A percentile compares a stretch with the other conserved stretches of the same genome.
Conservation (phyloP, 768 basidiomycete species). For the Lentinula sp. region DNA sequence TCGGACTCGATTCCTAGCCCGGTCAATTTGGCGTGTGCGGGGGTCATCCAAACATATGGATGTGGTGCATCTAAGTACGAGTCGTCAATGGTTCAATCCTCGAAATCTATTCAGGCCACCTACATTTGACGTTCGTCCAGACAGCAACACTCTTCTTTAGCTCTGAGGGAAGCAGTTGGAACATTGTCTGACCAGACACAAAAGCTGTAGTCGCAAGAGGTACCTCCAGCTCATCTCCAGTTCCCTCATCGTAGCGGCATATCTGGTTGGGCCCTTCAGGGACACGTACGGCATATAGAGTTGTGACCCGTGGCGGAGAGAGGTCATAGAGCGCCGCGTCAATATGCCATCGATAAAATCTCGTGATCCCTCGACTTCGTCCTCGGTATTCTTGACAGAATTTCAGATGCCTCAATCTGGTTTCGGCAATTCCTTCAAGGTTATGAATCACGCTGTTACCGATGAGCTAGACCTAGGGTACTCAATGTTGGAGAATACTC, state of each 20-base stretch:
- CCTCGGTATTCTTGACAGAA: conserved; percentile 36
- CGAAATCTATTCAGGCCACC: too few relatives aligned
- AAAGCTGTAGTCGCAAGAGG: too few relatives aligned
- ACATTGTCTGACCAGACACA: too few relatives aligned
- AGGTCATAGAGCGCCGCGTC: conserved; percentile 47
- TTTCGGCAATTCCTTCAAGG: conserved; percentile 46
- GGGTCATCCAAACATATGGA: too few relatives aligned
- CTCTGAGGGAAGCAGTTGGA: too few relatives aligned
- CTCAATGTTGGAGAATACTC: neutral
- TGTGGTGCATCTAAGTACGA: too few relatives aligned
- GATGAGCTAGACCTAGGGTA: conserved; percentile 45
- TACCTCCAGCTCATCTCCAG: conserved; percentile 49
- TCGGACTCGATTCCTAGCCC: too few relatives aligned
- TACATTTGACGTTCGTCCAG: too few relatives aligned
- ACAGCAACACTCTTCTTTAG: too few relatives aligned
- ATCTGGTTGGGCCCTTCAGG: conserved; percentile 48
- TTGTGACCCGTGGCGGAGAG: conserved; percentile 45
- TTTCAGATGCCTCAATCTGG: conserved; percentile 52
- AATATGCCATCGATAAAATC: conserved; percentile 59
- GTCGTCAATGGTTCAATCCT: too few relatives aligned
- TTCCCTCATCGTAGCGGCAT: conserved; percentile 60
- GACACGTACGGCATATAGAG: conserved; percentile 42
- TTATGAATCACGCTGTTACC: conserved; percentile 48
- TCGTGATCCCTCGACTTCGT: conserved; percentile 41
- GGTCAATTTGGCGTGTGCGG: too few relatives aligned